Evolutionary conservation across 2,329 filamentous ascomycete species (phyloP).

Genomic region (Penicillium polonicum): DNA sequence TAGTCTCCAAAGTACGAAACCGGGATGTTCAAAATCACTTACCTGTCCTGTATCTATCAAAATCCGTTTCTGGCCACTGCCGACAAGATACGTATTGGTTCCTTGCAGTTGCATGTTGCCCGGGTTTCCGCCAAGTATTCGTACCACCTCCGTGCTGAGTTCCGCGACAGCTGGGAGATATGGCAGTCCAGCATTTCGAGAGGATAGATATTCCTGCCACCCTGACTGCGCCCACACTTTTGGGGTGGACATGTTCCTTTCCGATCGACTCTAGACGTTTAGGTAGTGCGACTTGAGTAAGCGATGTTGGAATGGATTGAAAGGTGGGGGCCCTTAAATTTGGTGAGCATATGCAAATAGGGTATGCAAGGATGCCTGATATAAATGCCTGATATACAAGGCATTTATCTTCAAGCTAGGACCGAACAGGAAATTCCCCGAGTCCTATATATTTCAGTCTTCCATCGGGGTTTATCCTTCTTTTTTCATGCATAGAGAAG

Average conservation of each 20-base stretch:
- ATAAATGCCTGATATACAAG: not conserved
- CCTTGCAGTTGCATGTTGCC: conserved; percentile 43
- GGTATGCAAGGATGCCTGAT: not conserved
- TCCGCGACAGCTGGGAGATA: conserved; percentile 38
- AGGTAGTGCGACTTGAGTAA: not conserved
- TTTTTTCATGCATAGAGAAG: too few species aligned
- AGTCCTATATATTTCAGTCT: not conserved
- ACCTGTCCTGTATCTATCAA: conserved; percentile 36
- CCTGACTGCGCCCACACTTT: conserved; percentile 2
- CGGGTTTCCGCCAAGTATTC: conserved; percentile 45
- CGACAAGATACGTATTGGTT: conserved; percentile 41
- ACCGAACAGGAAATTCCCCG: not conserved
- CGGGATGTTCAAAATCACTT: not conserved
- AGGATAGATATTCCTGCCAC: conserved; percentile 8
- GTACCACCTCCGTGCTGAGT: conserved; percentile 40
- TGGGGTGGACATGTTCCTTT: not conserved
- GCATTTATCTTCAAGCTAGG: not conserved
- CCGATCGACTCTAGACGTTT: not conserved
- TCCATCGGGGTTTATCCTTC: too few species aligned
- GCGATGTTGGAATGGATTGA: not conserved
- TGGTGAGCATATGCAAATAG: not conserved
- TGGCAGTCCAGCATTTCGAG: conserved; percentile 29
- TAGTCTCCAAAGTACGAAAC: not conserved
- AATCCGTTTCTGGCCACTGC: conserved; percentile 32
- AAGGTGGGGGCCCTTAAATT: not conserved